phyloP scores from a whole-genome alignment of 306 rosid genomes.

The Citrullus colocynthis region DNA sequence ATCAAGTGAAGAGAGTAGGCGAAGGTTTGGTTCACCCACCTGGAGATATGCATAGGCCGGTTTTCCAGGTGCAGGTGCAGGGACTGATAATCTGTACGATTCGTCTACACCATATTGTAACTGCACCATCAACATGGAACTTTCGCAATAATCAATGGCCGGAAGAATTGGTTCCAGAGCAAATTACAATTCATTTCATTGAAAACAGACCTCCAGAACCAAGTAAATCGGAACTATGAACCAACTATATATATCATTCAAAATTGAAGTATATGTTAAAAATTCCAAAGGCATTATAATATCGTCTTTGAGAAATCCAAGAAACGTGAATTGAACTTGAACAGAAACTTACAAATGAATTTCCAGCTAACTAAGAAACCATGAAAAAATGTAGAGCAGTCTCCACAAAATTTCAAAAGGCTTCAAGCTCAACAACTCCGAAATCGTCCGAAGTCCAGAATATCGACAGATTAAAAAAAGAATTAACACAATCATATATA shows the following conservation, averaged over 20 bases:
- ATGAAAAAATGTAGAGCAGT: neutral
- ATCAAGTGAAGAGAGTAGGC: neutral
- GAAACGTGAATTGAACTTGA: neutral
- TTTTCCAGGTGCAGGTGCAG: conserved; percentile 16
- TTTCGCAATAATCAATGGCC: neutral
- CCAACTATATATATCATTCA: neutral
- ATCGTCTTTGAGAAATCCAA: neutral
- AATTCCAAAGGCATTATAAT: neutral
- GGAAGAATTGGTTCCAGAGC: neutral
- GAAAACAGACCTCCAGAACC: neutral
- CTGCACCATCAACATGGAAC: conserved; percentile 8
- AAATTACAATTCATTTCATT: neutral
- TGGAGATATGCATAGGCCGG: conserved; percentile 19
- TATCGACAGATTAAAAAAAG: neutral
- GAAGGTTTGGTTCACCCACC: conserved; percentile 10
- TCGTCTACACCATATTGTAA: conserved; percentile 26
- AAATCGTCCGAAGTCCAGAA: neutral
- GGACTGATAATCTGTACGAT: conserved; percentile 25
- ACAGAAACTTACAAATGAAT: neutral
- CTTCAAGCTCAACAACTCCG: neutral
- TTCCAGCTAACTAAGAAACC: neutral
- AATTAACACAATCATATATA: neutral
- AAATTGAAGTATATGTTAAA: neutral
- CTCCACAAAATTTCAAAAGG: neutral
- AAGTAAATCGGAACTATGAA: neutral